Conservation (phyloP, 805 yeast genomes). For the Starmerella powellii region DNA sequence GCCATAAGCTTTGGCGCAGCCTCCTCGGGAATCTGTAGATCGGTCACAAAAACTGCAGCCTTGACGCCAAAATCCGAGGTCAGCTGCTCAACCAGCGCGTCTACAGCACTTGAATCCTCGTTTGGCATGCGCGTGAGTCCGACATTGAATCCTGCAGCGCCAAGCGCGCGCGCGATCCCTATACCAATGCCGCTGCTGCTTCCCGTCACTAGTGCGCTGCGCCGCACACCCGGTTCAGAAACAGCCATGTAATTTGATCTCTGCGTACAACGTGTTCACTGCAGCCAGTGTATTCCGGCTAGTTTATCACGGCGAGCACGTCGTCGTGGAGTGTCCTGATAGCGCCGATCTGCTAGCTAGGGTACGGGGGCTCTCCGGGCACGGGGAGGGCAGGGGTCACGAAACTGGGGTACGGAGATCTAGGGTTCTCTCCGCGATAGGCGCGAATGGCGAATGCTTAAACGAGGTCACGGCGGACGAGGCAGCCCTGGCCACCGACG, state of each 20-base stretch:
- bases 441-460: too few species aligned
- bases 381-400: too few species aligned
- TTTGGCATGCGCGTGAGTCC: conserved; percentile 17
- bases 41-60: conserved; percentile 9
- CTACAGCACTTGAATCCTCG: conserved; percentile 2
- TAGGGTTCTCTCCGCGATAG: too few species aligned
- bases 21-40: conserved; percentile 11
- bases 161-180: conserved; percentile 17
- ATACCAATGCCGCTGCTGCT: conserved; percentile 18
- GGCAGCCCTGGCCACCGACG: too few species aligned
- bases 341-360: too few species aligned
- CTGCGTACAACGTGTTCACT: too few species aligned
- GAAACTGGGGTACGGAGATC: too few species aligned
- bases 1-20: conserved; percentile 7
- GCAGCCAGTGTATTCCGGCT: not conserved
- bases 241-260: too few species aligned
- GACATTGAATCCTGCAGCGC: conserved; percentile 13
- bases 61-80: conserved; percentile 8
- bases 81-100: conserved; percentile 10
- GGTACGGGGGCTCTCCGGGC: too few species aligned
- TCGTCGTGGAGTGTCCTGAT: not conserved
- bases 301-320: too few species aligned
- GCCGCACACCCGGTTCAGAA: too few species aligned
- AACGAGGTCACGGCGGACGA: too few species aligned
- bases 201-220: conserved; percentile 17